Percentiles rank a stretch among this genome's conserved stretches.
These are phyloP conservation scores for Claviceps sp. DNA, from an alignment of 2,329 filamentous ascomycete genomes.

Conservation along the genomic window DNA sequence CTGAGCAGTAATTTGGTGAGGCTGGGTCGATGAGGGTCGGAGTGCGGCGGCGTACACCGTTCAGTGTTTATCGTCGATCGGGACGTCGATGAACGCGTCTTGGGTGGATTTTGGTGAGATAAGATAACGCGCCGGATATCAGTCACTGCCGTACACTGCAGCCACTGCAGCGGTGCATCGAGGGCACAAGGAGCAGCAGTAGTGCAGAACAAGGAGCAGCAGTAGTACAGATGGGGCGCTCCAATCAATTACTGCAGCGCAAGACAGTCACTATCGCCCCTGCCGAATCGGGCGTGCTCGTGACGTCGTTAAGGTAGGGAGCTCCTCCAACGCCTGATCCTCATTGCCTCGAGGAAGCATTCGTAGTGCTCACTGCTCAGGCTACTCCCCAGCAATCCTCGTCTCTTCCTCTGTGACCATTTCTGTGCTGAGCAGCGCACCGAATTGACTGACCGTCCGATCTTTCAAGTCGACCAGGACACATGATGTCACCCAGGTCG, in stretches of 20 bases:
- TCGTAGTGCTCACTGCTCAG: neutral
- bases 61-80: too few relatives aligned
- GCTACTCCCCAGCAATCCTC: neutral
- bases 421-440: neutral
- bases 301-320: conserved; percentile 1
- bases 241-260: neutral
- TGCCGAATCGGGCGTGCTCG: neutral
- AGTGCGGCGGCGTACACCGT: neutral
- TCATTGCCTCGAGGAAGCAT: neutral
- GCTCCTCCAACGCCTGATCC: neutral
- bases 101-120: neutral
- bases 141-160: neutral
- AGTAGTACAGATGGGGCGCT: neutral
- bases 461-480: neutral
- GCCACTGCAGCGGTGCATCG: too few relatives aligned
- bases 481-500: conserved; percentile 3
- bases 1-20: neutral
- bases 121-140: neutral
- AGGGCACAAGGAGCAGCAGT: too few relatives aligned
- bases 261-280: too few relatives aligned
- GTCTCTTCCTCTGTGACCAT: neutral
- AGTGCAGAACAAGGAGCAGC: neutral
- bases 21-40: neutral
- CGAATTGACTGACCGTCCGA: neutral
- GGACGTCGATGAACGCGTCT: too few relatives aligned